These are phyloP conservation scores for Pythium plurisporium DNA, from an alignment of 352 stramenopile genomes.

Conservation along the genomic window DNA sequence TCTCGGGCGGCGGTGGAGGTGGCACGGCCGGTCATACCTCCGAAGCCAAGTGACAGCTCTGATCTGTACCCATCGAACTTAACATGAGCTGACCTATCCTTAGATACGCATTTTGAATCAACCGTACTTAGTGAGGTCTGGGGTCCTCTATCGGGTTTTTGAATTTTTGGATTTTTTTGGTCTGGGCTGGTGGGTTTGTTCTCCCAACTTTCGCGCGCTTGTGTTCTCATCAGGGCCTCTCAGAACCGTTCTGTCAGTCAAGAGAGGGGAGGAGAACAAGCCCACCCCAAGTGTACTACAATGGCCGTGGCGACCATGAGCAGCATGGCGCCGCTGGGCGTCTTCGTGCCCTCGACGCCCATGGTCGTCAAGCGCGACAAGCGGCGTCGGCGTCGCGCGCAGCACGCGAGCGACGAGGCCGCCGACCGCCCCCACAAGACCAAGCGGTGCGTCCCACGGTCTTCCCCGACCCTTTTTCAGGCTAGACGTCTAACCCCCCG, in stretches of 20 bases:
- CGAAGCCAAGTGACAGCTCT: neutral
- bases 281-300: neutral
- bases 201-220: neutral
- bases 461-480: no score
- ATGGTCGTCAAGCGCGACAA: constrained; percentile 62
- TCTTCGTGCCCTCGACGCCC: constrained; percentile 32
- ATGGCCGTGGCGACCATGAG: constrained; percentile 18
- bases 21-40: neutral
- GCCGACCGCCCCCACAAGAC: neutral
- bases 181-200: no score
- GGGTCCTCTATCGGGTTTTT: constrained; percentile 5
- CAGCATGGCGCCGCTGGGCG: constrained; percentile 6
- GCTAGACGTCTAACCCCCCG: no score
- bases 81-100: neutral
- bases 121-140: constrained; percentile 1
- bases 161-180: constrained; percentile 23
- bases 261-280: constrained; percentile 13
- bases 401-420: neutral
- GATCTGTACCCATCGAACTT: constrained; percentile 12
- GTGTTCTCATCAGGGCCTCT: neutral
- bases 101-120: neutral
- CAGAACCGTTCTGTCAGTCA: constrained; percentile 7
- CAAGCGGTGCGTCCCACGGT: constrained; percentile 28
- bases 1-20: constrained; percentile 9
- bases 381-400: constrained; percentile 41